Base-by-base conservation (phyloP, 2,329 filamentous ascomycete genomes). In the Fusarium proliferatum region DNA sequence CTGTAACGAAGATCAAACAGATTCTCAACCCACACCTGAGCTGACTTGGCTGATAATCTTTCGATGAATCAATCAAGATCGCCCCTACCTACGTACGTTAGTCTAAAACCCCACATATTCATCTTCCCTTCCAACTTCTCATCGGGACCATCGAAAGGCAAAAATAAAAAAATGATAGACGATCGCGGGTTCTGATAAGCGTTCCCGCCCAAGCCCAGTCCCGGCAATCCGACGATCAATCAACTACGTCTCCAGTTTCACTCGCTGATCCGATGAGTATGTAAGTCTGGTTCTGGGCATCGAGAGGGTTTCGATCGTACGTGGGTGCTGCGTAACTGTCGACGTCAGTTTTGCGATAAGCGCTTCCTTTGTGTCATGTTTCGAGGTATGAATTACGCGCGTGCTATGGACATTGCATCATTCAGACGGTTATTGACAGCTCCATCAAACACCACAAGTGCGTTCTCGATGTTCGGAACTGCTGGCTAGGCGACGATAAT, bases 1-100 rank as follows among this genome's bases (percentile, higher is more conserved):
- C 33, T 30, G 51, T 30, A 33, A 53, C 43, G 52, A 70, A 71
- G 69, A 73, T 77, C 73, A 77, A 70, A 75, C 73, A 59, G 19
- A 51, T 65, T 34, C 45, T 52, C 39, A 64, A 70, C 67, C 53
- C 73, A 69, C 69, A 46, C 51, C 69, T 56, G 30, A 28, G n/a
- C 64, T 59, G 45, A 62, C 69, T 46, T 26, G 26, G n/a, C 55
- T 51, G 45, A 62, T 61, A 58, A 28, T 42, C 34, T 56, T 45
- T 57, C 46, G 51, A 36, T 63, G 60, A 46, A 36, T 60, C 58
- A 36, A 41, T 71, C 60, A 43, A 49, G 36, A 69, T 52, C n/a
- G 55, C 46, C 36, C 48, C 48, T 43, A 16, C 42, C 6, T 43
- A 43, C n/a, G n/a, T 23, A 43, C 19, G 13, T 39, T 17, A 41